Percentiles rank a stretch among this genome's conserved stretches.
Conservation (phyloP, 495 filamentous ascomycete genomes). For the Pyronema domesticum region DNA sequence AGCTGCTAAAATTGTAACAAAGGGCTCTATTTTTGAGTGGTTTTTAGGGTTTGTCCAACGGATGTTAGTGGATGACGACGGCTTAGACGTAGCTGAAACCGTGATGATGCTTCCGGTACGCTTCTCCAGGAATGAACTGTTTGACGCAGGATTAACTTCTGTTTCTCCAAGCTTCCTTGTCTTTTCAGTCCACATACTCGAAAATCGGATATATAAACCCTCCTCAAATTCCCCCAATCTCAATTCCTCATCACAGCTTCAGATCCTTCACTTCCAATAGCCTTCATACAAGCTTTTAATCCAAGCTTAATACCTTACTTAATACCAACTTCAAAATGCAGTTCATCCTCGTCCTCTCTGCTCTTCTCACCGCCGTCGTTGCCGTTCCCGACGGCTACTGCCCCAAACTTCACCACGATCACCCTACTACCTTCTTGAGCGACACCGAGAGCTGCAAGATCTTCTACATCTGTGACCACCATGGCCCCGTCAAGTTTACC, state of each 20-base stretch:
- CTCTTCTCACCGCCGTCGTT: background rate
- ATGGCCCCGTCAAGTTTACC: background rate
- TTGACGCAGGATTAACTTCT: no score
- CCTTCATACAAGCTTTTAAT: background rate
- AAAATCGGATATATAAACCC: no score
- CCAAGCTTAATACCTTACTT: background rate
- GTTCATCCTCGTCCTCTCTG: constrained; percentile 5
- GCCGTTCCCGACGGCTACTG: background rate
- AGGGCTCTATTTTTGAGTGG: no score
- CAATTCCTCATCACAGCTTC: background rate
- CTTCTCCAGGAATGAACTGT: no score
- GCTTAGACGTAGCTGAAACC: no score
- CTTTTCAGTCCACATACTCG: no score
- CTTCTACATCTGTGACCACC: constrained; percentile 3
- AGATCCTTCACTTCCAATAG: background rate
- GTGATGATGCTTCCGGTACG: no score
- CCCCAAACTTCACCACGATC: background rate
- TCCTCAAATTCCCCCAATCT: background rate
- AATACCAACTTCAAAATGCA: constrained; percentile 5
- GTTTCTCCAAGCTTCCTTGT: no score
- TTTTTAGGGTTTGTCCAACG: no score
- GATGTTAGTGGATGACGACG: no score
- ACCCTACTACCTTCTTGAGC: background rate
- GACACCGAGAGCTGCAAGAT: background rate
- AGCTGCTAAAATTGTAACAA: no score